phyloP scores from a whole-genome alignment of 192 early-diverging fungal genomes.

The Coemansia brasiliensis region DNA sequence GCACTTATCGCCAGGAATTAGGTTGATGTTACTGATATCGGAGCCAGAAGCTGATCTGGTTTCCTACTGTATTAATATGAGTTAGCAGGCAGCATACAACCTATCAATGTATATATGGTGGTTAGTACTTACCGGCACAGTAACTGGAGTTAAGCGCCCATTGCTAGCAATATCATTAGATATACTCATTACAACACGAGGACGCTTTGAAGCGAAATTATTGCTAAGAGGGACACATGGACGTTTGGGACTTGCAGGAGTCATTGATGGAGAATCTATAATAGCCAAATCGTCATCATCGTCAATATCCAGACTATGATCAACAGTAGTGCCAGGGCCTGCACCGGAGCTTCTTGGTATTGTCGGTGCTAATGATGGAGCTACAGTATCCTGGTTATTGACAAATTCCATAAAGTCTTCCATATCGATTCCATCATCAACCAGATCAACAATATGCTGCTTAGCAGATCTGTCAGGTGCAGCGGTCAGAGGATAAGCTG shows the following conservation, averaged over 20 bases:
- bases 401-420: slow-evolving; percentile 27
- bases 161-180: neutral
- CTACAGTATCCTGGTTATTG: neutral
- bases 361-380: neutral
- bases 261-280: slow-evolving; percentile 4
- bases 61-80: too few relatives aligned
- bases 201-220: slow-evolving; percentile 9
- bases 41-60: too few relatives aligned
- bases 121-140: neutral
- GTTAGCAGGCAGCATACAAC: too few relatives aligned
- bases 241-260: slow-evolving; percentile 9
- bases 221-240: neutral
- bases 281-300: slow-evolving; percentile 24
- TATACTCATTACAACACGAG: neutral
- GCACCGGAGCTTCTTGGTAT: neutral
- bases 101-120: too few relatives aligned
- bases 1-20: neutral
- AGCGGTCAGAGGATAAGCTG: too few relatives aligned
- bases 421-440: slow-evolving; percentile 23
- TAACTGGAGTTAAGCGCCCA: neutral
- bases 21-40: too few relatives aligned
- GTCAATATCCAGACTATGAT: slow-evolving; percentile 22
- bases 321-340: slow-evolving; percentile 7
- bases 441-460: neutral
- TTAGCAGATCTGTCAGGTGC: neutral